phyloP scores from a whole-genome alignment of 2,329 filamentous ascomycete species.

The Tolypocladium paradoxum region DNA sequence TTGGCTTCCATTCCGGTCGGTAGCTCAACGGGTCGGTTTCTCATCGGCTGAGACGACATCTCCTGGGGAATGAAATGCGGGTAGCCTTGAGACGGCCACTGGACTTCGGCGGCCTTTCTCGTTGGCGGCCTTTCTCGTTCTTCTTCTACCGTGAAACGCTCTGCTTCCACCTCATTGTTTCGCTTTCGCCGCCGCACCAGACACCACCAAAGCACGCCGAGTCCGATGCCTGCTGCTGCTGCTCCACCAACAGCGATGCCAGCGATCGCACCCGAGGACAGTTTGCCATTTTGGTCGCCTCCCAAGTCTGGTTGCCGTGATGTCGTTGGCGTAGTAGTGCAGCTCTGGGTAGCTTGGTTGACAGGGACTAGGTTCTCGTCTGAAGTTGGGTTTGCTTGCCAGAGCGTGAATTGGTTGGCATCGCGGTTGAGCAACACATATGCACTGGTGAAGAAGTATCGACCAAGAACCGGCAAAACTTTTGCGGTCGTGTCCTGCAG shows the following conservation, averaged over 20 bases:
- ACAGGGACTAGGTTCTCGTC: constrained; percentile 4
- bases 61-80: neutral
- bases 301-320: neutral
- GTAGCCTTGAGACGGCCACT: neutral
- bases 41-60: neutral
- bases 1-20: too few species aligned
- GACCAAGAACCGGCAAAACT: constrained; percentile 2
- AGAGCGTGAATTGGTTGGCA: constrained; percentile 7
- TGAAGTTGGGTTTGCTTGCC: constrained; percentile 5
- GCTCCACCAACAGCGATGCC: neutral
- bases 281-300: neutral
- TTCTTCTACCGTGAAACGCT: too few species aligned
- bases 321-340: neutral
- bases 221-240: neutral
- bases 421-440: constrained; percentile 6
- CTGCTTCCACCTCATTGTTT: too few species aligned
- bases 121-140: neutral
- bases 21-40: too few species aligned
- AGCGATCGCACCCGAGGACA: neutral
- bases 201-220: neutral
- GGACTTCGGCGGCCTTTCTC: neutral
- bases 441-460: constrained; percentile 7
- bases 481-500: neutral
- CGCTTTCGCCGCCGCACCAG: neutral
- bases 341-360: neutral